A percentile compares a stretch with the other conserved stretches of the same genome.
Conservation (phyloP, 176 grass and related monocot genomes). For the Musa troglodytarum region DNA sequence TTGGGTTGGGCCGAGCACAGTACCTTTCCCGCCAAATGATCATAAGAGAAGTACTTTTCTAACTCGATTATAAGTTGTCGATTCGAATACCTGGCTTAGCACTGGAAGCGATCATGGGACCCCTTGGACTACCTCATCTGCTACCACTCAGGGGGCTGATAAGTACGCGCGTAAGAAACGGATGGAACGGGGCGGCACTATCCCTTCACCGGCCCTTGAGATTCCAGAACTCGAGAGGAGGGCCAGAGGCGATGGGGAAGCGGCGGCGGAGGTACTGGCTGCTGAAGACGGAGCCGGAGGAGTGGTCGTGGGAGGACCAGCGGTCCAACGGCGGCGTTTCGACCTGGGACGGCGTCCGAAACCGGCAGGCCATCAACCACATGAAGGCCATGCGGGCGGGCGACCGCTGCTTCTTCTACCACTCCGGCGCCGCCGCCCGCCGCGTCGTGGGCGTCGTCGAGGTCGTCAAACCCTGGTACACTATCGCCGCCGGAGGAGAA, state of each 20-base stretch:
- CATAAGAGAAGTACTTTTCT: no score
- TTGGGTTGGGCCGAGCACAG: no score
- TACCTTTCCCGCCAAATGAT: no score
- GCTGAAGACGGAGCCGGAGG: constrained; percentile 67
- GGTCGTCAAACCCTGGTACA: constrained; percentile 60
- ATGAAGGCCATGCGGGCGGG: constrained; percentile 62
- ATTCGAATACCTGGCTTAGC: no score
- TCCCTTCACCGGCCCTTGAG: not conserved
- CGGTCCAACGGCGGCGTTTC: constrained; percentile 37
- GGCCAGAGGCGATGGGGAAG: constrained; percentile 10
- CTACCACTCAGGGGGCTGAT: no score
- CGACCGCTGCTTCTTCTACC: constrained; percentile 73
- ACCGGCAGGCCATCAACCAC: constrained; percentile 60
- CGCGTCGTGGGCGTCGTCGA: constrained; percentile 59
- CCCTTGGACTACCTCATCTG: no score
- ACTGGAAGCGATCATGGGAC: no score
- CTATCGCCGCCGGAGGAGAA: not conserved
- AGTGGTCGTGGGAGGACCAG: constrained; percentile 97
- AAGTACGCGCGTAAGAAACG: no score
- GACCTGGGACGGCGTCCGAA: constrained; percentile 82
- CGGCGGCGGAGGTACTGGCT: constrained; percentile 39
- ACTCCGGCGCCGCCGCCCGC: constrained; percentile 41
- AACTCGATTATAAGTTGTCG: no score
- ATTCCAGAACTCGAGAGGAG: not conserved
- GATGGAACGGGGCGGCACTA: no score